Evolutionary conservation across 2,329 filamentous ascomycete genomes (phyloP), one percentile per base, ranked within the genome.

Genomic region (Microdochium bolleyi): DNA sequence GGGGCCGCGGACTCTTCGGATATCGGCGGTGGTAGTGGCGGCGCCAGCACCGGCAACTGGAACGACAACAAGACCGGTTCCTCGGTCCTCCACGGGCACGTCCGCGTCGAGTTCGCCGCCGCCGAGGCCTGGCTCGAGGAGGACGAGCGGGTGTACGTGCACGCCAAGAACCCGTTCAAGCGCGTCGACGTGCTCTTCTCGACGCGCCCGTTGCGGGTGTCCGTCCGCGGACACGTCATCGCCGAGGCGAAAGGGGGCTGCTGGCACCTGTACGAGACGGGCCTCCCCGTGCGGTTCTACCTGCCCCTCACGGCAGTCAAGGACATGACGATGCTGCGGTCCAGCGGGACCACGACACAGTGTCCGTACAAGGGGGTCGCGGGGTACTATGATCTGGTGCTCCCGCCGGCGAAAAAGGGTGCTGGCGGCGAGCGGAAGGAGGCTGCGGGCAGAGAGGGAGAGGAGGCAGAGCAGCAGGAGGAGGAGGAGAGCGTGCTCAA

Each of bases 301-400:
- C 56, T 85, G 2, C 77, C 82, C 0, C 66, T 76, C 0, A 77
- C 77, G 0, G 66, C 73, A 2, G 70, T 84, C 10, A 27, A n/a
- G 11, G 73, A 77, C 38, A 66, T 65, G 38, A 58, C 65, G 2
- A 57, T 74, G 7, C 66, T 86, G 10, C 64, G 66, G 0, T 70
- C 71, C 7, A 85, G 80, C 57, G 62, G 68, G 1, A 79, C 77
- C 0, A 65, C 62, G n/a, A 84, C 80, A 0, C 67, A 71, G 51
- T 88, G 84, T 63, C 84, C 85, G 2, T 88, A 88, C 59, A 88
- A 88, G 61, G 84, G 84, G 1, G 73, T 78, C 52, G 84, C 84
- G 0, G 73, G 79, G 52, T 88, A 86, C 55, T 85, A 84, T 57
- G 58, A 80, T 52, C 67, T 85, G 0, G 71, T 73, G 0, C 57